Evolutionary conservation across 2,329 filamentous ascomycete species (phyloP).

Genomic region (Paracoccidioides lutzii): DNA sequence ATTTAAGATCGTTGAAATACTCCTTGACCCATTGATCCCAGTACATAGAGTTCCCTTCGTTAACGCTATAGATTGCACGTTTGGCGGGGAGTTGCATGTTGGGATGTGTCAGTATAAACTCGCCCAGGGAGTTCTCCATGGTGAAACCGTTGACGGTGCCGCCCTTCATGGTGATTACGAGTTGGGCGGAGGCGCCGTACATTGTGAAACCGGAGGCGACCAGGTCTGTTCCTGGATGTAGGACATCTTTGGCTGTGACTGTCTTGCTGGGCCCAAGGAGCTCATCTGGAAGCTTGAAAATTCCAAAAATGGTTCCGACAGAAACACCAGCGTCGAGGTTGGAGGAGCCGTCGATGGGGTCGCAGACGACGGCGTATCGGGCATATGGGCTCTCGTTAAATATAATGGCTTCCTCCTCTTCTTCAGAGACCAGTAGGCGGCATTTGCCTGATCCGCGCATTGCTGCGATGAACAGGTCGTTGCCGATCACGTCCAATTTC

Average conservation of each 20-base stretch:
- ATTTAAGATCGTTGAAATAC: constrained; percentile 85
- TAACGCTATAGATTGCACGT: constrained; percentile 89
- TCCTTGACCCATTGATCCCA: constrained; percentile 79
- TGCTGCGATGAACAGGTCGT: constrained; percentile 90
- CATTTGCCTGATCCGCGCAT: constrained; percentile 91
- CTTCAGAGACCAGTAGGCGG: constrained; percentile 88
- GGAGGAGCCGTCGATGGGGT: constrained; percentile 94
- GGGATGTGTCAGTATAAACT: constrained; percentile 97
- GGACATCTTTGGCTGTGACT: constrained; percentile 55
- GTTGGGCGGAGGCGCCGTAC: constrained; percentile 93
- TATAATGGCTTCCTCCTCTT: constrained; percentile 84
- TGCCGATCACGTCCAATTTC: constrained; percentile 98
- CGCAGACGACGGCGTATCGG: constrained; percentile 89
- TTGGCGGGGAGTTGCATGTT: constrained; percentile 75
- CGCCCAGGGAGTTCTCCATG: constrained; percentile 86
- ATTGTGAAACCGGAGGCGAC: constrained; percentile 98
- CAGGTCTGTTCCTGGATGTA: constrained; percentile 80
- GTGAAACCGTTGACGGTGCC: constrained; percentile 95
- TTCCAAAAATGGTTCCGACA: constrained; percentile 91
- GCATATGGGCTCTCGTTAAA: constrained; percentile 63
- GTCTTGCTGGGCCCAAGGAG: constrained; percentile 39
- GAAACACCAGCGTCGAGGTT: constrained; percentile 97
- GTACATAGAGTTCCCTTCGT: constrained; percentile 96
- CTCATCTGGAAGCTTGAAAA: constrained; percentile 77
- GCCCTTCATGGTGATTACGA: constrained; percentile 93